Evolutionary conservation across 257 asterid genomes (phyloP), one percentile per base, ranked within the genome.

Genomic region (Rubia yunnanensis): DNA sequence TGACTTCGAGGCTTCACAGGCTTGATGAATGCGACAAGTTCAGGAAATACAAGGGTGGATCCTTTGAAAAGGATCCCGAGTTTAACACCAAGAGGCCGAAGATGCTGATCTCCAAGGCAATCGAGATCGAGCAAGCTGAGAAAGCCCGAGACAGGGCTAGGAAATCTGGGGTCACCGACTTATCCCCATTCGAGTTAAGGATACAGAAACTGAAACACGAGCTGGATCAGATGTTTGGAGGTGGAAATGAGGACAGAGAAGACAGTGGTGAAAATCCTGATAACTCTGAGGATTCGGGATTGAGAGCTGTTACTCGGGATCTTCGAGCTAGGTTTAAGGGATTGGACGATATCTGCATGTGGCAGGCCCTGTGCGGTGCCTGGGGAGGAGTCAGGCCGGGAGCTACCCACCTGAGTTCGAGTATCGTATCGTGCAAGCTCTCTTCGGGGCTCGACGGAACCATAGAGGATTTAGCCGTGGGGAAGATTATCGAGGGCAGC

Each of bases 321-420:
- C 70, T 84, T 73, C 77, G 73, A 10, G 5, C 67, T 17, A 13
- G 24, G 6, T 69, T 85, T 78, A 83, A 83, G 67, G 92, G 95
- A 15, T 31, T 87, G 71, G 92, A 87, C 48, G 95, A 87, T 64
- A 81, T 85, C 20, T 87, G 85, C 9, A 86, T 83, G 3, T 85
- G 95, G 92, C 95, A 87, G 11, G 95, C 95, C 0, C 67, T 85
- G 66, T 83, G 88, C 5, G 95, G 95, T 4, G 89, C 92, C 0
- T 83, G 95, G 95, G 95, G 95, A 4, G 92, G 95, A 7, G 88
- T 85, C 64, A 72, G 83, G 69, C 92, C 92, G 0, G 88, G 90
- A 10, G 77, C 90, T 1, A 84, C 88, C 26, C 88, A 68, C 65
- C 70, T 87, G 17, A 71, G 80, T 15, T 49, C 92, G 3, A 78